Evolutionary conservation across 148 eudicot species (phyloP), one percentile per base, ranked within the genome.

Genomic region (Hydrangea macrophylla): DNA sequence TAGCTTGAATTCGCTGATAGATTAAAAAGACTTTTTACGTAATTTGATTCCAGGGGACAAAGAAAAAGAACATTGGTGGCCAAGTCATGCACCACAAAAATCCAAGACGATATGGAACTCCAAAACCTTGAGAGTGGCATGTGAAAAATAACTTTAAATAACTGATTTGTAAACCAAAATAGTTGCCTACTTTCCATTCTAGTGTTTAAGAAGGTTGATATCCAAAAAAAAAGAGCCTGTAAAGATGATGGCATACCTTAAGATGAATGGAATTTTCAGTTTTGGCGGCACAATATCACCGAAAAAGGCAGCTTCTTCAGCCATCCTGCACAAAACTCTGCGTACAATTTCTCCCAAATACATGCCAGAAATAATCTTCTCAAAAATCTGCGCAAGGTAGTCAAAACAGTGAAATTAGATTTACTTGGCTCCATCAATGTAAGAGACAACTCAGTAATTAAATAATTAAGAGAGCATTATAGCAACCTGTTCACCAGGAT

Each of bases 291-390:
- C 85, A 0, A 70, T 66, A 65, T 94, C 96, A 58, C 98, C 98
- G 55, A 94, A 94, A 72, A 94, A 69, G 69, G 75, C 73, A 68
- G 92, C 90, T 80, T 93, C 96, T 75, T 86, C 86, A 2, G 98
- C 96, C 85, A 90, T 82, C 81, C 80, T 83, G 42, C 65, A 75
- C 62, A 94, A 76, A 67, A 93, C 96, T 81, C 88, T 79, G 27
- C 98, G 88, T 44, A 94, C 83, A 62, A 94, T 80, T 82, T 94
- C 98, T 60, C 96, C 98, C 82, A 94, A 77, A 73, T 94, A 94
- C 95, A 90, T 88, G 54, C 98, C 98, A 30, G 97, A 93, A 32
- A 90, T 84, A 72, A 86, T 77, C 81, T 94, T 94, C 82, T 94
- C 98, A 81, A 83, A 94, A 65, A 90, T 85, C 98, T 94, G 84